These are phyloP conservation scores for Spergularia bocconei DNA, from an alignment of 148 eudicot genomes.

Conservation along the genomic window DNA sequence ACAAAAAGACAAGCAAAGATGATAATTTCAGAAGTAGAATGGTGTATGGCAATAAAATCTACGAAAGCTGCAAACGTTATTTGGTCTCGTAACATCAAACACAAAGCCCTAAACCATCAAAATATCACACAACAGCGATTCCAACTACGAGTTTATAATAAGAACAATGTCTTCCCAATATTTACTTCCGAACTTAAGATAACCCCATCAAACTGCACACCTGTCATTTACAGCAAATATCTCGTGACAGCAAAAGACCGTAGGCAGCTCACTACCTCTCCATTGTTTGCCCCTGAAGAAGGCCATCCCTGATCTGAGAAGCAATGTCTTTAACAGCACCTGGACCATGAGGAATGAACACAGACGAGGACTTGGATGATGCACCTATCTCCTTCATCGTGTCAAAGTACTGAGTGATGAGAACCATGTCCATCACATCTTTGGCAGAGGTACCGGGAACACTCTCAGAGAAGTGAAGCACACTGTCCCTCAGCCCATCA, in stretches of 20 bases:
- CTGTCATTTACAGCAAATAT: conserved; percentile 15
- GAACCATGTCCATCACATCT: conserved; percentile 79
- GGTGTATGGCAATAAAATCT: neutral
- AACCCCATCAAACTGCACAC: conserved; percentile 9
- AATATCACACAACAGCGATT: neutral
- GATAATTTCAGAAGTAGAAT: neutral
- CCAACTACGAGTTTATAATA: neutral
- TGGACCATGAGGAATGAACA: conserved; percentile 77
- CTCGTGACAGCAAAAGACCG: neutral
- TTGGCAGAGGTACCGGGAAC: conserved; percentile 70
- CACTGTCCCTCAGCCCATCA: conserved; percentile 75
- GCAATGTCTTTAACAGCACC: conserved; percentile 69
- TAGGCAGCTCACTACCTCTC: conserved; percentile 8
- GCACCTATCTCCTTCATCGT: conserved; percentile 81
- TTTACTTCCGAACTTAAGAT: neutral
- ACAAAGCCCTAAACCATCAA: neutral
- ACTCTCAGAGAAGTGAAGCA: conserved; percentile 56
- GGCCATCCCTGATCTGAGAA: conserved; percentile 67
- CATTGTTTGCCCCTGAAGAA: conserved; percentile 46
- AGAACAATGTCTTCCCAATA: conserved; percentile 13
- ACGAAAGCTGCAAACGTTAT: neutral
- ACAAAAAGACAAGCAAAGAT: neutral
- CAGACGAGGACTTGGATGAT: conserved; percentile 60
- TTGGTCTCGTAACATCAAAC: too few relatives aligned
- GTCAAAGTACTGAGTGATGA: conserved; percentile 73